Evolutionary conservation across 108 stramenopile genomes (phyloP).

Genomic region (Cyclotella atomus): DNA sequence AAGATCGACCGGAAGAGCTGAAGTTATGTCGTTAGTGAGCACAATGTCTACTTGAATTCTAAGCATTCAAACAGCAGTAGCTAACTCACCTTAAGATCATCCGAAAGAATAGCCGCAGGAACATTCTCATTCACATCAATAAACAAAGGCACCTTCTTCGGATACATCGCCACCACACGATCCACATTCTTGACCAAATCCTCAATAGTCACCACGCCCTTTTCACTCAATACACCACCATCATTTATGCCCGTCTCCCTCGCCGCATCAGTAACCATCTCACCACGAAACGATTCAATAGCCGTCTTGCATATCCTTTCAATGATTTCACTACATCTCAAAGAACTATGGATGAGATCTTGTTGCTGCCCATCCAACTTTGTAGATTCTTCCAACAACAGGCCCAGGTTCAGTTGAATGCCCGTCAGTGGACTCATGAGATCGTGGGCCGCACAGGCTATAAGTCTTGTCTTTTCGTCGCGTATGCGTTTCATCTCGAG

Average conservation of each 20-base stretch:
- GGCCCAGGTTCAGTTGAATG: constrained; percentile 63
- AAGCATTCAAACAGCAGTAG: background rate
- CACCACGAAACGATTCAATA: constrained; percentile 66
- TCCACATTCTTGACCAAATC: constrained; percentile 55
- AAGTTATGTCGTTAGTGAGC: background rate
- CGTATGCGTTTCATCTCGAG: constrained; percentile 36
- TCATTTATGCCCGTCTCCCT: constrained; percentile 6
- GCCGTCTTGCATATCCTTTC: constrained; percentile 70
- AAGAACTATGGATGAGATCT: constrained; percentile 65
- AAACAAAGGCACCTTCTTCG: constrained; percentile 63
- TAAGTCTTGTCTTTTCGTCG: constrained; percentile 61
- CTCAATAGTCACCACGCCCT: constrained; percentile 33
- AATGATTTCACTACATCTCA: constrained; percentile 62
- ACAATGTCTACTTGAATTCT: too few species aligned
- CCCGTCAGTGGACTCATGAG: constrained; percentile 79
- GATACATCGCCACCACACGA: constrained; percentile 62
- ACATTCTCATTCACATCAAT: constrained; percentile 55
- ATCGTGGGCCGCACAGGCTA: constrained; percentile 84
- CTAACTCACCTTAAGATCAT: constrained; percentile 55
- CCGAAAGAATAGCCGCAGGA: constrained; percentile 51
- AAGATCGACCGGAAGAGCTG: constrained; percentile 64
- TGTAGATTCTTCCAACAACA: constrained; percentile 61
- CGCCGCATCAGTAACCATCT: background rate
- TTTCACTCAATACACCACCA: background rate
- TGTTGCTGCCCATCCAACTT: constrained; percentile 52